These are phyloP conservation scores for Gossypium gossypioides DNA, from an alignment of 441 rosid species.

Conservation along the genomic window DNA sequence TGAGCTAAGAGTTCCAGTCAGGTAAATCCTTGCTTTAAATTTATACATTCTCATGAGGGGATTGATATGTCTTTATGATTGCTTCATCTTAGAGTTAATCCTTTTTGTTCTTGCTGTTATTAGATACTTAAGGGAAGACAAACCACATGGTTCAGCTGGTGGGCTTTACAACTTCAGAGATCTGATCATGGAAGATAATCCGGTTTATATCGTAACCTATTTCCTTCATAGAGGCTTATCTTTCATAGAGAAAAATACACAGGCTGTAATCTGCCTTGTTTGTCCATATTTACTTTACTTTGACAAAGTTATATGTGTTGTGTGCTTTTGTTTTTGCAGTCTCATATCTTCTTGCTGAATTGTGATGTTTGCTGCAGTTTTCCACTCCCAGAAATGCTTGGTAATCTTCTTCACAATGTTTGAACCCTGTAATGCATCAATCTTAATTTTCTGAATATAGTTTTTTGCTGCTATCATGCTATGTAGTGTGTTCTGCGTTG, in stretches of 20 bases:
- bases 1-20: constrained; percentile 58
- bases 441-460: background rate
- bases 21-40: constrained; percentile 25
- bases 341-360: constrained; percentile 58
- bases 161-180: constrained; percentile 53
- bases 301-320: background rate
- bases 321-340: constrained; percentile 25
- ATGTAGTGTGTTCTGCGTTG: background rate
- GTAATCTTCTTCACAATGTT: constrained; percentile 21
- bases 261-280: background rate
- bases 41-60: background rate
- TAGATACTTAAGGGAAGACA: constrained; percentile 59
- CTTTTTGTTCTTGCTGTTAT: background rate
- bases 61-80: background rate
- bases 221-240: constrained; percentile 5
- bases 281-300: background rate
- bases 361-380: constrained; percentile 72
- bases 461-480: background rate
- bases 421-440: background rate
- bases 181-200: constrained; percentile 55
- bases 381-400: constrained; percentile 58
- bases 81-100: background rate
- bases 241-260: background rate
- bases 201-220: constrained; percentile 28
- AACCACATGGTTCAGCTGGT: constrained; percentile 70